phyloP scores from a whole-genome alignment of 78 protist species.

The Dictyostelium intermedium region DNA sequence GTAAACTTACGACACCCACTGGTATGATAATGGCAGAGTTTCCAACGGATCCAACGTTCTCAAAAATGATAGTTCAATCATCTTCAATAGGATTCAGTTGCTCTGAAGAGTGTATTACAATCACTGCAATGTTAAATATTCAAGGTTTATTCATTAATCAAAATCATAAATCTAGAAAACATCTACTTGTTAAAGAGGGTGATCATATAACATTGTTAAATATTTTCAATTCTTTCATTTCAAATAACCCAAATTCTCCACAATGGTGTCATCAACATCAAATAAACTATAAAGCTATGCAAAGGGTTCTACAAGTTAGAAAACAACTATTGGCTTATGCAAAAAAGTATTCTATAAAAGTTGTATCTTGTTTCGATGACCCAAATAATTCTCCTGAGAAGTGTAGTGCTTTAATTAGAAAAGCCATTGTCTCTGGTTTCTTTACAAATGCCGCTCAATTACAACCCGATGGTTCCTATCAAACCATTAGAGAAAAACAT shows the following conservation, averaged over 20 bases:
- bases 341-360: constrained; percentile 21
- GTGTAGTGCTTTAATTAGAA: background rate
- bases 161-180: background rate
- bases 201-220: constrained; percentile 93
- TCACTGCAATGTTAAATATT: constrained; percentile 87
- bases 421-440: constrained; percentile 83
- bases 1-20: constrained; percentile 80
- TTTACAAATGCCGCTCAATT: constrained; percentile 85
- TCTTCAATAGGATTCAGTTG: constrained; percentile 77
- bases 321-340: constrained; percentile 68
- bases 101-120: constrained; percentile 77
- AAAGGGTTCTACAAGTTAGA: constrained; percentile 47
- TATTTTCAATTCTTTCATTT: constrained; percentile 24
- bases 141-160: constrained; percentile 49
- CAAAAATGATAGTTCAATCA: constrained; percentile 75
- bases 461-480: constrained; percentile 58
- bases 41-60: constrained; percentile 86
- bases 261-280: constrained; percentile 73
- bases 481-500: constrained; percentile 40
- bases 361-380: background rate
- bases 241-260: background rate
- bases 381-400: background rate
- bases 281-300: constrained; percentile 51
- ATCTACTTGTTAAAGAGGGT: constrained; percentile 85
- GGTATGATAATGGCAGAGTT: constrained; percentile 90